Evolutionary conservation across 1,284 basidiomycete genomes (phyloP).

Genomic region (Sanghuangporus baumii): DNA sequence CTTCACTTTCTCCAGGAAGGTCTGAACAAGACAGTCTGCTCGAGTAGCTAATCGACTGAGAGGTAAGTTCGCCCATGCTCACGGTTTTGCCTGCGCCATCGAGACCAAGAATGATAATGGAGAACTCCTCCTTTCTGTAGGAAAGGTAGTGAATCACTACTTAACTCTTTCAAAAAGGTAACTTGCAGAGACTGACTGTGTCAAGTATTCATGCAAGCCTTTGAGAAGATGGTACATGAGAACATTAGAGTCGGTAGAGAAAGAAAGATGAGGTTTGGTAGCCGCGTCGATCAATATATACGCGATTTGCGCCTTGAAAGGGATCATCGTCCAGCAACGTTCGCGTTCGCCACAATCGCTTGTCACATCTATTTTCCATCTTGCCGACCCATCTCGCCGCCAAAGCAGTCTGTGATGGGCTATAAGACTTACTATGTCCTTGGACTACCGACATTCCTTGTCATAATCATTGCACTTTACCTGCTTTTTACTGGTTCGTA

Average conservation of each 20-base stretch:
- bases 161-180: neutral
- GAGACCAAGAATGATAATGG: conserved; percentile 86
- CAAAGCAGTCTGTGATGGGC: conserved; percentile 31
- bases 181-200: conserved; percentile 53
- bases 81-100: conserved; percentile 92
- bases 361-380: neutral
- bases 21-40: conserved; percentile 40
- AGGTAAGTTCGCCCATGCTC: conserved; percentile 21
- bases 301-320: neutral
- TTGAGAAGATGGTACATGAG: conserved; percentile 87
- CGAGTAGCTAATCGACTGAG: conserved; percentile 4
- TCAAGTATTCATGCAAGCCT: conserved; percentile 84
- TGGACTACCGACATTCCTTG: conserved; percentile 62
- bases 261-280: neutral
- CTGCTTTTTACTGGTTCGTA: conserved; percentile 79
- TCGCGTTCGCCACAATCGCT: conserved; percentile 10
- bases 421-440: conserved; percentile 52
- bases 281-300: neutral
- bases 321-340: neutral
- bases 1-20: conserved; percentile 88
- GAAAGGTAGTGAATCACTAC: neutral
- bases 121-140: conserved; percentile 85
- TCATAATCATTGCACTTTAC: conserved; percentile 70
- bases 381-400: neutral
- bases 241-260: conserved; percentile 6